phyloP scores from a whole-genome alignment of 495 filamentous ascomycete species.

The Arthonia radiata region DNA sequence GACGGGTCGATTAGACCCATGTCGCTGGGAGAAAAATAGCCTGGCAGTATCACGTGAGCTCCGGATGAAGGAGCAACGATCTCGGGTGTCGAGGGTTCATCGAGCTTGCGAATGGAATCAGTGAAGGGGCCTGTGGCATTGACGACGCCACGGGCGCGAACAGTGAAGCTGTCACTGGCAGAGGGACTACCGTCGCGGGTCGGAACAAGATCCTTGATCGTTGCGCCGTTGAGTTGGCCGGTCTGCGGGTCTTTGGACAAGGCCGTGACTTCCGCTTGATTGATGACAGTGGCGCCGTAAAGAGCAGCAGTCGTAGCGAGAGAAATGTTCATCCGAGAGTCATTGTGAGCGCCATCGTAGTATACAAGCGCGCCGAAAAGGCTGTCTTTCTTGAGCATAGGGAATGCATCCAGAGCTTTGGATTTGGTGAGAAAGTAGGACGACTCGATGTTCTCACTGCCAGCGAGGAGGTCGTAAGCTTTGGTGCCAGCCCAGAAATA shows the following conservation, averaged over 20 bases:
- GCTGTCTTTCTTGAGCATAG: constrained; percentile 80
- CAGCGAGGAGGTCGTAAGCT: constrained; percentile 80
- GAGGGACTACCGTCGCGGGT: constrained; percentile 29
- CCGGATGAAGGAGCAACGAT: constrained; percentile 89
- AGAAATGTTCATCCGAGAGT: constrained; percentile 95
- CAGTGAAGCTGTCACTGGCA: too few relatives aligned
- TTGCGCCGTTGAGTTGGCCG: constrained; percentile 60
- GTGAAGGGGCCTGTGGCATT: constrained; percentile 95
- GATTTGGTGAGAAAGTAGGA: constrained; percentile 91
- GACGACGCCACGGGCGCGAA: constrained; percentile 63
- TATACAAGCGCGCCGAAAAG: constrained; percentile 84
- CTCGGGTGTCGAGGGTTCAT: constrained; percentile 45
- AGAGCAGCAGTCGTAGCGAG: constrained; percentile 86
- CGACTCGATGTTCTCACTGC: constrained; percentile 86
- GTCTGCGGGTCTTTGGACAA: constrained; percentile 57
- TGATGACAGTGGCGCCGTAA: constrained; percentile 79
- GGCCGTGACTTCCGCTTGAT: constrained; percentile 72
- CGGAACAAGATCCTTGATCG: constrained; percentile 46
- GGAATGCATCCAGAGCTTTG: constrained; percentile 85
- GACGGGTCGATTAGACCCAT: constrained; percentile 94
- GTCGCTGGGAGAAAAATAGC: constrained; percentile 80
- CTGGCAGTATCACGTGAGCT: constrained; percentile 83
- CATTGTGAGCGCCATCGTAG: constrained; percentile 96
- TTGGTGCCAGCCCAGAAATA: constrained; percentile 98
- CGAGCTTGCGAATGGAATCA: constrained; percentile 79